A percentile compares a stretch with the other conserved stretches of the same genome.
phyloP scores from a whole-genome alignment of 192 early-diverging fungal species.

The Lunasporangiospora selenospora region DNA sequence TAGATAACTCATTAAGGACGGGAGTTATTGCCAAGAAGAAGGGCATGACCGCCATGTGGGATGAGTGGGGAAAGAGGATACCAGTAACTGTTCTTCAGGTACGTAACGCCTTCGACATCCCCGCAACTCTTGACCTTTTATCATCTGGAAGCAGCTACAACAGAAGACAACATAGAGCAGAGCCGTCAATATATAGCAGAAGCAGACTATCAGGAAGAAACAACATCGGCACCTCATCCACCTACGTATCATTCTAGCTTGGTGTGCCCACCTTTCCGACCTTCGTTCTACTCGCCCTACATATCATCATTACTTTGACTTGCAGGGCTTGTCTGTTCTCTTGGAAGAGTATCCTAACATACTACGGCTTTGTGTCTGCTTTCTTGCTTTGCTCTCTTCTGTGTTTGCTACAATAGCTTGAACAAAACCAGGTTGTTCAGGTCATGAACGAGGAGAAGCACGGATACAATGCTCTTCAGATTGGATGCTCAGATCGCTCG shows the following conservation, averaged over 20 bases:
- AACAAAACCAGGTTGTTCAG: slow-evolving; percentile 73
- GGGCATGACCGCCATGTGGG: slow-evolving; percentile 96
- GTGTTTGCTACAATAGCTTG: slow-evolving; percentile 55
- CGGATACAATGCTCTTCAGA: slow-evolving; percentile 67
- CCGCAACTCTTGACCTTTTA: no score
- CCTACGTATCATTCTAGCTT: no score
- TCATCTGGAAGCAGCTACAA: no score
- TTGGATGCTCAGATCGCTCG: slow-evolving; percentile 67
- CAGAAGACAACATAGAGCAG: no score
- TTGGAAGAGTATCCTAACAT: background rate
- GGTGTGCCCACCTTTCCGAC: no score
- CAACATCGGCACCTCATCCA: no score
- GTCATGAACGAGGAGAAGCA: slow-evolving; percentile 58
- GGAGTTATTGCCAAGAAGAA: slow-evolving; percentile 90
- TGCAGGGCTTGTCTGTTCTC: background rate
- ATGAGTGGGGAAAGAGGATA: slow-evolving; percentile 90
- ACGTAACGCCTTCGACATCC: background rate
- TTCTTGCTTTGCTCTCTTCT: background rate
- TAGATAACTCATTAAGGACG: slow-evolving; percentile 64
- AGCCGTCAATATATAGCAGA: no score
- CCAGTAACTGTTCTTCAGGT: slow-evolving; percentile 92
- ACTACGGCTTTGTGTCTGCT: background rate
- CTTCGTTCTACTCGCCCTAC: no score
- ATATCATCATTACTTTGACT: no score
- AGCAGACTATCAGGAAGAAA: no score